A percentile compares a stretch with the other conserved stretches of the same genome.
phyloP scores from a whole-genome alignment of 164 flowering plant genomes.

The Vitis amurensis region DNA sequence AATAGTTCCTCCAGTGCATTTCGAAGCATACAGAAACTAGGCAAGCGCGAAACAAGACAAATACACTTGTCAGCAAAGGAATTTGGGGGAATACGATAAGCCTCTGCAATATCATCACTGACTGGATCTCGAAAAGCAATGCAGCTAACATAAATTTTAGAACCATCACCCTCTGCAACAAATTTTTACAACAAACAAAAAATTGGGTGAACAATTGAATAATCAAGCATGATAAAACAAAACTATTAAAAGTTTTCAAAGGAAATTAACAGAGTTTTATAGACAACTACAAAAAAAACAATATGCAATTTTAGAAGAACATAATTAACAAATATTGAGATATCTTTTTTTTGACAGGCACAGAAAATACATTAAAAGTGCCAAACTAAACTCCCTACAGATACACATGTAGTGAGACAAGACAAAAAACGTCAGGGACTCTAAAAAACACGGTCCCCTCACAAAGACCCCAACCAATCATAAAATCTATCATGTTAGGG shows the following conservation, averaged over 20 bases:
- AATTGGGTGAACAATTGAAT: neutral
- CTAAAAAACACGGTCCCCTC: no score
- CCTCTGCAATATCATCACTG: constrained; percentile 90
- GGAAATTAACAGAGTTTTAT: no score
- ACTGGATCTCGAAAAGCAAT: constrained; percentile 97
- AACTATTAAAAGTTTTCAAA: neutral
- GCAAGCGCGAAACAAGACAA: constrained; percentile 90
- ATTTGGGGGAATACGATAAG: constrained; percentile 79
- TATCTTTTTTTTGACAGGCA: no score
- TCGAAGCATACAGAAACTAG: constrained; percentile 74
- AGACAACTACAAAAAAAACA: no score
- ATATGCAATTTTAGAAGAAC: no score
- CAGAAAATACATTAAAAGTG: no score
- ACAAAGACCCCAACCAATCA: no score
- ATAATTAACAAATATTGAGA: no score
- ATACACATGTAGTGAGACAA: no score
- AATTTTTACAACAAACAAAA: constrained; percentile 3
- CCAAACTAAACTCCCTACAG: no score
- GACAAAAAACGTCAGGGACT: no score
- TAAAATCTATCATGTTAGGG: no score
- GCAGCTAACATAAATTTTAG: constrained; percentile 96
- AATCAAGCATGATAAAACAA: neutral
- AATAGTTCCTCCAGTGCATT: constrained; percentile 83
- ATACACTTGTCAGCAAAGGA: constrained; percentile 98
- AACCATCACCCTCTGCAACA: constrained; percentile 95